Base-by-base conservation (phyloP, 495 filamentous ascomycete species). In the Xylaria intraflava region DNA sequence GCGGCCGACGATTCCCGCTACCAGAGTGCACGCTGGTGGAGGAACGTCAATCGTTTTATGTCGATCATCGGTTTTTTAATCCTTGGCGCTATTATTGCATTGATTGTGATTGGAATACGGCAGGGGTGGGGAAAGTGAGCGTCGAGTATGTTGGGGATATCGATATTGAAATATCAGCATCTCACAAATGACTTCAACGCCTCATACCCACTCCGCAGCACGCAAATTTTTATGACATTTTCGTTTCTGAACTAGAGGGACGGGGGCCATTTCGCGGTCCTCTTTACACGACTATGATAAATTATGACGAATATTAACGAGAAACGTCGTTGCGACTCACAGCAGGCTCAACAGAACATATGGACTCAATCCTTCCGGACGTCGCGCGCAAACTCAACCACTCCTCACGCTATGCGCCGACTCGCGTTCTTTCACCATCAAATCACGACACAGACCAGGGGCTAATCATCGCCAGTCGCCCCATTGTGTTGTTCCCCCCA, bases 21-120 rank as follows among this genome's bases (percentile, higher is more conserved):
- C 64, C 78, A 88, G 60, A 96, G 89, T 64, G 89, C 89, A 11
- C 78, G 81, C 33, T 96, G 92, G 90, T 97, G 93, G 93, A 80
- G 93, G 53, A 87, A 81, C 53, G 75, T 96, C 41, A 98, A 98
- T 68, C 84, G 90, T 38, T 79, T 84, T 62, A 91, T 98, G 89
- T 83, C 83, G 46, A 69, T 87, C 36, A 61, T 94, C 43, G 93
- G 93, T 14, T 64, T 93, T 12, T 70, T 87, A 51, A 80, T 98
- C 29, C 80, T 96, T 51, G 82, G 81, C 49, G 82, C 85, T 23
- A 77, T 95, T 52, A 80, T 92, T 56, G 77, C 75, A 16, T 74
- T 87, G 23, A 78, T 80, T 51, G 76, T 83, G 53, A 71, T 89
- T 29, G 84, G 76, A 26, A 59, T 72, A 6, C 62, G 61, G 27